Percentiles rank a stretch among this genome's conserved stretches.
phyloP scores from a whole-genome alignment of 163 green algal genomes.

The Scenedesmus sp. region DNA sequence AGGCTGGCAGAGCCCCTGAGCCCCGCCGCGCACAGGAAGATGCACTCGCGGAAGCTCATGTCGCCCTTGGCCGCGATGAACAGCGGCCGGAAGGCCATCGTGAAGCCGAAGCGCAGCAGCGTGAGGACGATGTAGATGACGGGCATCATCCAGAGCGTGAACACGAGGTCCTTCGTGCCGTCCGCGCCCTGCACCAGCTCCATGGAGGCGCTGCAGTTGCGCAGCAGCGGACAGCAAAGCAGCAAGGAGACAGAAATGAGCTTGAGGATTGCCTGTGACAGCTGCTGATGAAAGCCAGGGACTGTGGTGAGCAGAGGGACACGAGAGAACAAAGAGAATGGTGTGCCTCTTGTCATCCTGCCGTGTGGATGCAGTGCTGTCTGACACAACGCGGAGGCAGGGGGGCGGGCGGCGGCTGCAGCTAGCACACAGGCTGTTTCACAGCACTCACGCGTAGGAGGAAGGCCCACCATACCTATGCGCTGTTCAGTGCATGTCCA shows the following conservation, averaged over 20 bases:
- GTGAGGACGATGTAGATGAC: conserved; percentile 80
- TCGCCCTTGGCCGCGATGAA: conserved; percentile 50
- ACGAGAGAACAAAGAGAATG: no score
- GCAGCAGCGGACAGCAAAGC: conserved; percentile 22
- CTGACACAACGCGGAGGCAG: no score
- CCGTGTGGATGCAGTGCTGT: no score
- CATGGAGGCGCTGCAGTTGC: background rate
- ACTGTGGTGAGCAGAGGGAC: no score
- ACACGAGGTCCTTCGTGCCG: conserved; percentile 29
- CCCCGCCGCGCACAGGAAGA: conserved; percentile 45
- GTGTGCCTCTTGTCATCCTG: no score
- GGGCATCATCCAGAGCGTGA: conserved; percentile 59
- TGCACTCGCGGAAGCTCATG: conserved; percentile 35
- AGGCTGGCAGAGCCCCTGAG: conserved; percentile 43
- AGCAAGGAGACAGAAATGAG: background rate
- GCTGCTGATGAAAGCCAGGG: no score
- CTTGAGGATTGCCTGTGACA: no score
- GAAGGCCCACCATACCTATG: no score
- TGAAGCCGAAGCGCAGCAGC: conserved; percentile 63
- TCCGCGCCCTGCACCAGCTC: background rate
- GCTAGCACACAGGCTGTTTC: no score
- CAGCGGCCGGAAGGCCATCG: conserved; percentile 45
- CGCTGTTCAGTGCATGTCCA: no score
- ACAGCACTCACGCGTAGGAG: no score
- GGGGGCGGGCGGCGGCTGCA: no score